Evolutionary conservation across 2,329 filamentous ascomycete genomes (phyloP).

Genomic region (Phaeomoniella chlamydospora): DNA sequence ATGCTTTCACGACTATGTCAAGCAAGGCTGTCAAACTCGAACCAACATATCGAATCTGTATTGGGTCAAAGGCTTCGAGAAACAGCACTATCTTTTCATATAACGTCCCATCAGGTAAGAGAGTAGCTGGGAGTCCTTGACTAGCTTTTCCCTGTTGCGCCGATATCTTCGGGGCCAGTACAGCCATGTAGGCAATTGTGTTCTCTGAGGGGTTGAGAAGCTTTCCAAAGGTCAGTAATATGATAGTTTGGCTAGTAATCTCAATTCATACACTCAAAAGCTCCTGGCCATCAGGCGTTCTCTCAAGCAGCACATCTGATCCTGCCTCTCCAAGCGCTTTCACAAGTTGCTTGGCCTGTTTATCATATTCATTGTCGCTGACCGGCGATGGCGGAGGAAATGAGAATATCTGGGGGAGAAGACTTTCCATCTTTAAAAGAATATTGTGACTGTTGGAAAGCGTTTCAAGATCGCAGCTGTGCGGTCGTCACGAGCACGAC

Average conservation of each 20-base stretch:
- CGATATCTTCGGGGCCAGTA: slow-evolving; percentile 34
- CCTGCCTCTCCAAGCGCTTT: slow-evolving; percentile 11
- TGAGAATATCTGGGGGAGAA: neutral
- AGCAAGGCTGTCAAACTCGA: slow-evolving; percentile 22
- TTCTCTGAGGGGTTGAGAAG: slow-evolving; percentile 42
- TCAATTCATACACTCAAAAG: slow-evolving; percentile 18
- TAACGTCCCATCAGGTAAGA: slow-evolving; percentile 28
- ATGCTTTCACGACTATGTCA: slow-evolving; percentile 17
- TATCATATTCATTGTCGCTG: slow-evolving; percentile 27
- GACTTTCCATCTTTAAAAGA: neutral
- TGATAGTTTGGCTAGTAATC: neutral
- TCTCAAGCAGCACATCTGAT: slow-evolving; percentile 4
- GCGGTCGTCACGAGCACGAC: neutral
- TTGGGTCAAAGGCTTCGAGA: slow-evolving; percentile 35
- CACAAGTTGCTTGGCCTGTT: slow-evolving; percentile 11
- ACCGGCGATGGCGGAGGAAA: slow-evolving; percentile 12
- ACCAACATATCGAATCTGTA: slow-evolving; percentile 29
- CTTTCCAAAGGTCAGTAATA: slow-evolving; percentile 10
- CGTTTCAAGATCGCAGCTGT: too few species aligned
- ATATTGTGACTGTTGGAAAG: too few species aligned
- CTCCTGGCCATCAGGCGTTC: neutral
- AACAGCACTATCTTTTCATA: slow-evolving; percentile 37
- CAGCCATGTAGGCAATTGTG: slow-evolving; percentile 43
- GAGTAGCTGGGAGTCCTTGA: slow-evolving; percentile 19
- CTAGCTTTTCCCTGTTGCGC: slow-evolving; percentile 18